phyloP scores from a whole-genome alignment of 1,139 yeast genomes.

The Blastobotrys petasosporus region DNA sequence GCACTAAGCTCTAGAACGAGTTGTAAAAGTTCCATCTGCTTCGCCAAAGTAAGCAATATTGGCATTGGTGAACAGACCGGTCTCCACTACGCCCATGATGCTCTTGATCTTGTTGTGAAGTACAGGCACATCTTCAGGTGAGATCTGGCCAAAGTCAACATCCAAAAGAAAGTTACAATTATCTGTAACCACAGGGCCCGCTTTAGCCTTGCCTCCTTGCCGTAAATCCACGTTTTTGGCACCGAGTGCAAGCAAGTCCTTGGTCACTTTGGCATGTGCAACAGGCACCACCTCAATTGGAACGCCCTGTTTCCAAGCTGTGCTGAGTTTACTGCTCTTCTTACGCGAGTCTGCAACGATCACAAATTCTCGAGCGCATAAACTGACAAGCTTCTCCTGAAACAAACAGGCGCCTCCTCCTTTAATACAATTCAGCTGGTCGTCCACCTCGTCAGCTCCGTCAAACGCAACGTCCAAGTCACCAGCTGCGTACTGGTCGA shows the following conservation, averaged over 20 bases:
- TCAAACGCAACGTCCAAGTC: conserved; percentile 88
- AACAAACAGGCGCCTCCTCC: conserved; percentile 99
- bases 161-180: conserved; percentile 91
- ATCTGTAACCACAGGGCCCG: conserved; percentile 98
- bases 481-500: conserved; percentile 65
- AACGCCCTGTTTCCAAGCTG: conserved; percentile 81
- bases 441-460: conserved; percentile 97
- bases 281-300: conserved; percentile 95
- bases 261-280: conserved; percentile 70
- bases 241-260: conserved; percentile 57
- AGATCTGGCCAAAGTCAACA: conserved; percentile 83
- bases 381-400: conserved; percentile 93
- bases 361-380: conserved; percentile 67
- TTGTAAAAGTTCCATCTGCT: conserved; percentile 55
- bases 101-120: conserved; percentile 64
- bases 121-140: conserved; percentile 43
- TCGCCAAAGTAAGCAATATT: conserved; percentile 84
- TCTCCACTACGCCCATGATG: conserved; percentile 93
- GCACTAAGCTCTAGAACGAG: conserved; percentile 6
- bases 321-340: conserved; percentile 61
- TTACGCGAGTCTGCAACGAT: conserved; percentile 93
- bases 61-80: conserved; percentile 81
- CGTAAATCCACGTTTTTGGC: conserved; percentile 64
- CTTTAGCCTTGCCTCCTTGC: conserved; percentile 86
- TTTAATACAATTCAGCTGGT: conserved; percentile 74